These are phyloP conservation scores for Kazachstania sp. DNA, from an alignment of 1,139 yeast species.

Conservation along the genomic window DNA sequence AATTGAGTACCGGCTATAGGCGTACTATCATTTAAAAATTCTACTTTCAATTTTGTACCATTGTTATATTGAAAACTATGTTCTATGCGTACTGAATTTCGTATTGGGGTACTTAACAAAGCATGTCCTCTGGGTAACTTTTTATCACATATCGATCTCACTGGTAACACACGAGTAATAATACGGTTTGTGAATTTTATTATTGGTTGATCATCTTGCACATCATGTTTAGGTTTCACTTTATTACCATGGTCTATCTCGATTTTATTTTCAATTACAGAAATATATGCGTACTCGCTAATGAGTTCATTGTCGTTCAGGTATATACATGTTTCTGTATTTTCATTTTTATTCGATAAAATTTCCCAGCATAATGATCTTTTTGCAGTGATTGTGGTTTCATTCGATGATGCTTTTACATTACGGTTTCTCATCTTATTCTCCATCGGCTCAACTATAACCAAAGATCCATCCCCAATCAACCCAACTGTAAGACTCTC, in stretches of 20 bases:
- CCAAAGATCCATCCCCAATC: slow-evolving; percentile 65
- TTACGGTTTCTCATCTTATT: slow-evolving; percentile 33
- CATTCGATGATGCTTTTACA: neutral
- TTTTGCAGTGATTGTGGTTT: neutral
- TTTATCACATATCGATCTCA: slow-evolving; percentile 14
- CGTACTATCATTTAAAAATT: slow-evolving; percentile 5
- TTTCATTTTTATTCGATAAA: neutral
- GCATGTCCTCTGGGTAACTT: slow-evolving; percentile 39
- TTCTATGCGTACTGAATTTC: slow-evolving; percentile 46
- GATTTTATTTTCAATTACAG: slow-evolving; percentile 50
- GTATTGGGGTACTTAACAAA: slow-evolving; percentile 48
- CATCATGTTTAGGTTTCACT: neutral
- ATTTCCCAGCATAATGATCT: slow-evolving; percentile 4
- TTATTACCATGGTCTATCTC: slow-evolving; percentile 12
- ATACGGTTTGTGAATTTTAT: slow-evolving; percentile 31
- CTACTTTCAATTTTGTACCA: slow-evolving; percentile 18
- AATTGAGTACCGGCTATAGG: neutral
- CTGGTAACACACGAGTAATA: slow-evolving; percentile 37
- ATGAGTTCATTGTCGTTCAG: slow-evolving; percentile 9
- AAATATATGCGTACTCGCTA: slow-evolving; percentile 43
- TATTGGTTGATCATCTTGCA: neutral
- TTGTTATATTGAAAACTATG: slow-evolving; percentile 18
- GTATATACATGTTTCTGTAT: neutral
- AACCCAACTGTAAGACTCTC: slow-evolving; percentile 40
- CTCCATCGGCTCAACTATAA: slow-evolving; percentile 74